Percentiles rank a stretch among this genome's conserved stretches.
These are phyloP conservation scores for Chloris gayana DNA, from an alignment of 176 grass and related monocot species.

Conservation along the genomic window DNA sequence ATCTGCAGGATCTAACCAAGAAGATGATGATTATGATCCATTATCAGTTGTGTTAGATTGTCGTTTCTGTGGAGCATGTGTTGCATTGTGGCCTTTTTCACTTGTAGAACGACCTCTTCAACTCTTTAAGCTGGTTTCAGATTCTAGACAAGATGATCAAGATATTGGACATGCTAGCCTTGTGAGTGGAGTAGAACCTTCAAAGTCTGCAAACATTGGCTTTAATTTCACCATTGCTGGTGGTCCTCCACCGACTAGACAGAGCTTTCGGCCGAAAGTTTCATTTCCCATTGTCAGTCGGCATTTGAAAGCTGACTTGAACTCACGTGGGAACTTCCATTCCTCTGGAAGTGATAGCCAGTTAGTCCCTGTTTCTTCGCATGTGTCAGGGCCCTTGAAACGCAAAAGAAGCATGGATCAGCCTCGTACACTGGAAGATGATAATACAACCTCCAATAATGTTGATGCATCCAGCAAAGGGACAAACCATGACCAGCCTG, in stretches of 20 bases:
- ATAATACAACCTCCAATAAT: slow-evolving; percentile 7
- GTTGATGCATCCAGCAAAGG: slow-evolving; percentile 31
- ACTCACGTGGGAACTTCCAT: slow-evolving; percentile 29
- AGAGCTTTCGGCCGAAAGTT: slow-evolving; percentile 83
- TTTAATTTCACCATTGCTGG: slow-evolving; percentile 93
- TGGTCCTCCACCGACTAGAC: slow-evolving; percentile 78
- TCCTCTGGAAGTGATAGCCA: slow-evolving; percentile 44
- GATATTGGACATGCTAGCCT: slow-evolving; percentile 35
- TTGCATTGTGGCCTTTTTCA: slow-evolving; percentile 82
- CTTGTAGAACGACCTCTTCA: slow-evolving; percentile 72
- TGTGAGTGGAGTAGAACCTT: slow-evolving; percentile 46
- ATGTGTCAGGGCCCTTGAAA: slow-evolving; percentile 52
- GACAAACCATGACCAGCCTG: slow-evolving; percentile 21
- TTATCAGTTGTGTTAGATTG: slow-evolving; percentile 89
- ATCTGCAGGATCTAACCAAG: slow-evolving; percentile 28
- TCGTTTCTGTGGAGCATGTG: slow-evolving; percentile 91
- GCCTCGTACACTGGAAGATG: slow-evolving; percentile 26
- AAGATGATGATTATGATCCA: slow-evolving; percentile 64
- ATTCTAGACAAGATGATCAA: slow-evolving; percentile 60
- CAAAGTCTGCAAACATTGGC: slow-evolving; percentile 52
- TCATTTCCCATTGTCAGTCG: slow-evolving; percentile 89
- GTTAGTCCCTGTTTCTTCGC: slow-evolving; percentile 41
- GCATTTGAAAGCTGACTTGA: slow-evolving; percentile 70
- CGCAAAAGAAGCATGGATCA: slow-evolving; percentile 77
- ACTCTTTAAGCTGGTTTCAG: slow-evolving; percentile 70